phyloP scores from a whole-genome alignment of 305 asterid genomes.

The Solanum hybrid region DNA sequence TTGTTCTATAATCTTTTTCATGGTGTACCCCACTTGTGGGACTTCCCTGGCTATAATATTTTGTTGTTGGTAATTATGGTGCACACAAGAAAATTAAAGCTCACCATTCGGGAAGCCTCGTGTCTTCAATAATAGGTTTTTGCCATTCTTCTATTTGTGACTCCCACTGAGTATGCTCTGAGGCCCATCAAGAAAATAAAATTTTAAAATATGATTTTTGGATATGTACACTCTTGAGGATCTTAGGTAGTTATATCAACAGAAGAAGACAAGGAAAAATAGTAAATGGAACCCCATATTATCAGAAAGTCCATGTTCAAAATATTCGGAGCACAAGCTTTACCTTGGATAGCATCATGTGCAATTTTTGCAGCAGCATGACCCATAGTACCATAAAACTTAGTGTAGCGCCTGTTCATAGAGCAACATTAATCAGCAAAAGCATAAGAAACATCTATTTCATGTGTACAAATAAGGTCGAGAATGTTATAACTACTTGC shows the following conservation, averaged over 20 bases:
- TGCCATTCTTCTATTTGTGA: slow-evolving; percentile 92
- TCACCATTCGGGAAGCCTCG: slow-evolving; percentile 88
- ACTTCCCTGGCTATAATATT: background rate
- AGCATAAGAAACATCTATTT: slow-evolving; percentile 15
- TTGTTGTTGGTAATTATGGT: background rate
- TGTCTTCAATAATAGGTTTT: slow-evolving; percentile 80
- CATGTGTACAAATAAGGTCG: background rate
- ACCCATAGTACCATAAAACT: slow-evolving; percentile 64
- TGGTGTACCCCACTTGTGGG: background rate
- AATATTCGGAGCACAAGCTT: slow-evolving; percentile 4
- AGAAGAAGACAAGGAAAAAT: background rate
- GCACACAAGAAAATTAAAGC: slow-evolving; percentile 15
- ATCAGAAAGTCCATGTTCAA: background rate
- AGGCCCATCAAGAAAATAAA: slow-evolving; percentile 8
- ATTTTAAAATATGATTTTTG: background rate
- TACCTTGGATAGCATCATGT: slow-evolving; percentile 79
- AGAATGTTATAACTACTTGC: slow-evolving; percentile 27
- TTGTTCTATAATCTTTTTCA: background rate
- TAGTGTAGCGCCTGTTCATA: slow-evolving; percentile 71
- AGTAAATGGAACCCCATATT: background rate
- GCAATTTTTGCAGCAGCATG: slow-evolving; percentile 69
- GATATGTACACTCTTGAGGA: background rate
- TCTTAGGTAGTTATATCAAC: background rate
- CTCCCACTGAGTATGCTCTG: slow-evolving; percentile 75
- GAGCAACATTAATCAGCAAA: slow-evolving; percentile 17